Evolutionary conservation across 169 alveolate species (phyloP).

Genomic region (Eimeria brunetti): DNA sequence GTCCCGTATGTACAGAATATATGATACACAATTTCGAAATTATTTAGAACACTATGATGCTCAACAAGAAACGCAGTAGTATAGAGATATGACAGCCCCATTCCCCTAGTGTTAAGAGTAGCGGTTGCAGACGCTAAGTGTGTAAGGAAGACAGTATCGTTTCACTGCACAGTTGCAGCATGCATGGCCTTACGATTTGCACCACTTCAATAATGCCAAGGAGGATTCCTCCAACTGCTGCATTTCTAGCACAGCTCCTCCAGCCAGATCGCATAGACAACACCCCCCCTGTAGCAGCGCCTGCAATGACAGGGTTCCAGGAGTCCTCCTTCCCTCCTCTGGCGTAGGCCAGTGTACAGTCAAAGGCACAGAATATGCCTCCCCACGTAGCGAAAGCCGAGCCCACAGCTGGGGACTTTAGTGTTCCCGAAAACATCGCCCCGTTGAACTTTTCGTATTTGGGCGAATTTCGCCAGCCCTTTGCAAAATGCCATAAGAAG

Average conservation of each 20-base stretch:
- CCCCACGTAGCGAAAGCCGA: constrained; percentile 98
- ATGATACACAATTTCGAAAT: too few relatives aligned
- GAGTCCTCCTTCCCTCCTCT: constrained; percentile 96
- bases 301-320: constrained; percentile 97
- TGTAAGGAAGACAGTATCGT: neutral
- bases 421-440: constrained; percentile 95
- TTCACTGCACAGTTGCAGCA: neutral
- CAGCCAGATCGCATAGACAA: constrained; percentile 83
- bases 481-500: constrained; percentile 94
- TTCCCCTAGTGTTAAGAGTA: neutral
- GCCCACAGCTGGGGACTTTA: constrained; percentile 96
- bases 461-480: constrained; percentile 96
- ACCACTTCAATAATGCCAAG: constrained; percentile 84
- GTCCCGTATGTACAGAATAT: too few relatives aligned
- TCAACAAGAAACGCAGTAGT: neutral
- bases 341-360: constrained; percentile 94
- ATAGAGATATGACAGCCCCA: neutral
- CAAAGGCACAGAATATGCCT: constrained; percentile 96
- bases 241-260: constrained; percentile 81
- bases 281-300: constrained; percentile 96
- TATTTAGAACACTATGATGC: neutral
- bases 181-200: constrained; percentile 44
- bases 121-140: neutral
- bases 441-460: constrained; percentile 90
- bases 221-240: constrained; percentile 84